These are phyloP conservation scores for Silene noctiflora DNA, from an alignment of 179 eudicot genomes.

Conservation along the genomic window DNA sequence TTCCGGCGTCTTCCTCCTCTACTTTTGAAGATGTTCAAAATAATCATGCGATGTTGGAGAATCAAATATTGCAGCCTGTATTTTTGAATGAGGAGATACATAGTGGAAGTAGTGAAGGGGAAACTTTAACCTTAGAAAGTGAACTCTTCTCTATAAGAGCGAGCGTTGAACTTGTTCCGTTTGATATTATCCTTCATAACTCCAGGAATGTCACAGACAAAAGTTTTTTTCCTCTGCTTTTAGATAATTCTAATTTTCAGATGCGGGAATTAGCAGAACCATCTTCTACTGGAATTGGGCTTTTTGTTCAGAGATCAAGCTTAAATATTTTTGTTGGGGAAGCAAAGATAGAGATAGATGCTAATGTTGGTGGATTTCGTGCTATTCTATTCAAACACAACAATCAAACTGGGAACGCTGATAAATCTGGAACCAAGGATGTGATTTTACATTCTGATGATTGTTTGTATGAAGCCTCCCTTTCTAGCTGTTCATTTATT, in stretches of 20 bases:
- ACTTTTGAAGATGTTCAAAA: slow-evolving; percentile 29
- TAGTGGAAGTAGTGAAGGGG: slow-evolving; percentile 25
- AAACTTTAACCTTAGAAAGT: slow-evolving; percentile 23
- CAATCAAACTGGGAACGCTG: slow-evolving; percentile 36
- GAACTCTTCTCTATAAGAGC: slow-evolving; percentile 32
- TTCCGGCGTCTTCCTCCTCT: slow-evolving; percentile 21
- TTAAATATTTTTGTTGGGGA: slow-evolving; percentile 38
- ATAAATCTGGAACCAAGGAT: slow-evolving; percentile 36
- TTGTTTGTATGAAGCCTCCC: slow-evolving; percentile 58
- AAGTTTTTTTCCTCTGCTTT: slow-evolving; percentile 23
- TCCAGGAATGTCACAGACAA: slow-evolving; percentile 45
- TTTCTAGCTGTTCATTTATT: slow-evolving; percentile 48
- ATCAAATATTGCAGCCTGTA: slow-evolving; percentile 27
- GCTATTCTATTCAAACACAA: slow-evolving; percentile 42
- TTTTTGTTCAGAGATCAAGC: slow-evolving; percentile 38
- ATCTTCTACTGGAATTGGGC: slow-evolving; percentile 53
- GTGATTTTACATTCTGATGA: slow-evolving; percentile 34
- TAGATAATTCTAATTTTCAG: slow-evolving; percentile 31
- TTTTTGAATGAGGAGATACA: slow-evolving; percentile 30
- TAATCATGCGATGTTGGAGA: slow-evolving; percentile 29
- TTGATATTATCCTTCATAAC: slow-evolving; percentile 49
- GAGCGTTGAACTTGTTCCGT: slow-evolving; percentile 47
- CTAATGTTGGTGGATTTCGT: slow-evolving; percentile 40
- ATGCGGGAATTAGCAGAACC: slow-evolving; percentile 39
- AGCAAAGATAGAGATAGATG: slow-evolving; percentile 38